Conservation (phyloP, 2,329 filamentous ascomycete species). For the Colletotrichum plurivorum region DNA sequence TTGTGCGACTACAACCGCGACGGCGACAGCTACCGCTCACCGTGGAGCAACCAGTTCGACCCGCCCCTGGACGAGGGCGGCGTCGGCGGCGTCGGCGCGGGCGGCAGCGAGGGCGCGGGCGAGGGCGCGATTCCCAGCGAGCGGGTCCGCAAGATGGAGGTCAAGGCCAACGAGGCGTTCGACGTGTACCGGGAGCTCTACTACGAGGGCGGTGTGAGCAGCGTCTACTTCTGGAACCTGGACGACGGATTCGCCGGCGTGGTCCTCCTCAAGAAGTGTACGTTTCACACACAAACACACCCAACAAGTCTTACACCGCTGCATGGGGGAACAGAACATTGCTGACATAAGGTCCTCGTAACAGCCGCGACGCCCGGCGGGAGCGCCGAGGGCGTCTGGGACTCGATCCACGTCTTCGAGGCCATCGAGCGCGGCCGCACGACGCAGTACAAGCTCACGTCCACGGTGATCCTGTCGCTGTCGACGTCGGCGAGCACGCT, state of each 20-base stretch:
- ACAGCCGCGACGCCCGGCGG: conserved; percentile 76
- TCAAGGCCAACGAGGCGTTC: conserved; percentile 95
- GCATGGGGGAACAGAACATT: neutral
- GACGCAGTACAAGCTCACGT: conserved; percentile 97
- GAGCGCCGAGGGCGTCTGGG: conserved; percentile 87
- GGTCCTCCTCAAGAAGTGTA: conserved; percentile 94
- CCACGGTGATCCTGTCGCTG: conserved; percentile 93
- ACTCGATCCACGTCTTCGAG: conserved; percentile 99
- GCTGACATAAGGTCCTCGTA: neutral
- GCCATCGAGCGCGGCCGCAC: conserved; percentile 91
- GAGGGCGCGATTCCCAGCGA: conserved; percentile 93
- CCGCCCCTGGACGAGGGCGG: conserved; percentile 82
- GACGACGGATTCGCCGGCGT: conserved; percentile 98
- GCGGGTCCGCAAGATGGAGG: conserved; percentile 91
- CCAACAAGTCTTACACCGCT: neutral
- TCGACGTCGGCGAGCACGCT: conserved; percentile 73
- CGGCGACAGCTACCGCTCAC: conserved; percentile 95
- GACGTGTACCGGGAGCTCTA: conserved; percentile 97
- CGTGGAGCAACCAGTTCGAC: conserved; percentile 99
- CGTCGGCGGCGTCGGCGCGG: conserved; percentile 62
- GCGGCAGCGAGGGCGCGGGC: conserved; percentile 71
- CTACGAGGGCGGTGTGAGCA: conserved; percentile 95
- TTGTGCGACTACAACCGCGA: conserved; percentile 99
- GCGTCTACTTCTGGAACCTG: conserved; percentile 98
- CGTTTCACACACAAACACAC: conserved; percentile 46